Evolutionary conservation across 768 basidiomycete genomes (phyloP).

Genomic region (Amylocystis lapponica): DNA sequence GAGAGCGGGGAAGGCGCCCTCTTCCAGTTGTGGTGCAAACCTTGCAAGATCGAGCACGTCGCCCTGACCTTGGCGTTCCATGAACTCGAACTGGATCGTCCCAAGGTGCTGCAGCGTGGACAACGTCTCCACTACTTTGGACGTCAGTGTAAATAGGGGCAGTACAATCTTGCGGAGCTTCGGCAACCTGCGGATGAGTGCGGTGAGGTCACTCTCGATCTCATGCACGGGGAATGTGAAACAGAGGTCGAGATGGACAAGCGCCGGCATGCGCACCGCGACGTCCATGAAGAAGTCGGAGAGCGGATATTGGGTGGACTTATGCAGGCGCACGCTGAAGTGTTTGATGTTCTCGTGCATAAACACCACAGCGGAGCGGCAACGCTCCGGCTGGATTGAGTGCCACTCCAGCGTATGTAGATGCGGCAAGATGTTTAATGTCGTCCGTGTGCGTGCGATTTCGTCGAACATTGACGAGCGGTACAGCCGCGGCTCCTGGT

Average conservation of each 20-base stretch:
- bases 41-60: slow-evolving; percentile 35
- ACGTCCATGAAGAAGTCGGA: slow-evolving; percentile 33
- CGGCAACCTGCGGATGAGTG: slow-evolving; percentile 35
- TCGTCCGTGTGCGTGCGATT: slow-evolving; percentile 49
- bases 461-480: slow-evolving; percentile 41
- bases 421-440: slow-evolving; percentile 49
- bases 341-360: slow-evolving; percentile 49
- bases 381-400: slow-evolving; percentile 15
- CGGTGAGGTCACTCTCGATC: slow-evolving; percentile 36
- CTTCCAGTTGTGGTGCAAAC: slow-evolving; percentile 38
- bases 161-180: slow-evolving; percentile 43
- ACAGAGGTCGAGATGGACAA: slow-evolving; percentile 43
- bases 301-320: slow-evolving; percentile 26
- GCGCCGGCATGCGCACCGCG: slow-evolving; percentile 43
- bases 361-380: slow-evolving; percentile 43
- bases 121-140: slow-evolving; percentile 38
- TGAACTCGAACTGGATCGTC: slow-evolving; percentile 49
- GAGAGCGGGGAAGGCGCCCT: slow-evolving; percentile 49
- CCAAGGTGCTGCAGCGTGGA: slow-evolving; percentile 39
- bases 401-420: slow-evolving; percentile 48
- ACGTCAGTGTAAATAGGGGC: slow-evolving; percentile 48
- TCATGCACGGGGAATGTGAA: slow-evolving; percentile 33
- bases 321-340: slow-evolving; percentile 22
- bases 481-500: background rate
- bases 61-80: slow-evolving; percentile 43